Percentiles rank a stretch among this genome's conserved stretches.
Conservation (phyloP, 1,284 basidiomycete genomes). For the Rhodofomes roseus region DNA sequence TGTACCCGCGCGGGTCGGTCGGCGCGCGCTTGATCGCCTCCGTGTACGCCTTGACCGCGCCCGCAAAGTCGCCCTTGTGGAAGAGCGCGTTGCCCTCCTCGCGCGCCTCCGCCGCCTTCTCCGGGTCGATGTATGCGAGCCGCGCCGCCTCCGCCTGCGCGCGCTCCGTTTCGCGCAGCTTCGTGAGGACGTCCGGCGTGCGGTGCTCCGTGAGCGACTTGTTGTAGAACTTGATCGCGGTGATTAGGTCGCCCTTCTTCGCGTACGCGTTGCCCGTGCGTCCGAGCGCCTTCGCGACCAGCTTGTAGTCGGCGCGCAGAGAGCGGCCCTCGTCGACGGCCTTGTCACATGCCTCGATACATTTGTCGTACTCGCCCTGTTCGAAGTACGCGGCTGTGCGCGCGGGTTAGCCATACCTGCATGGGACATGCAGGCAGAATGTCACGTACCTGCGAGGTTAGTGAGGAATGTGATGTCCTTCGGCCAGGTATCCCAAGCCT, state of each 20-base stretch:
- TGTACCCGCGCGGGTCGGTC: slow-evolving; percentile 87
- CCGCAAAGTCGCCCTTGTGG: slow-evolving; percentile 89
- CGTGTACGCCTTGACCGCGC: slow-evolving; percentile 90
- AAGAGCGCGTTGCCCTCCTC: slow-evolving; percentile 92
- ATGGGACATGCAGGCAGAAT: not conserved
- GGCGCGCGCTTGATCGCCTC: slow-evolving; percentile 98
- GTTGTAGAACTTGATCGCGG: slow-evolving; percentile 86
- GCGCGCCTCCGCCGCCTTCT: slow-evolving; percentile 78
- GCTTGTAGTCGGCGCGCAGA: slow-evolving; percentile 76
- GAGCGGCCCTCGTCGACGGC: slow-evolving; percentile 92
- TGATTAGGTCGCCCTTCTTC: slow-evolving; percentile 75
- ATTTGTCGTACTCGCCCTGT: slow-evolving; percentile 86
- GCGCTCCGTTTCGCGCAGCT: slow-evolving; percentile 86
- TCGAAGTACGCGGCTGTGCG: slow-evolving; percentile 86
- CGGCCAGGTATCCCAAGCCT: slow-evolving; percentile 92
- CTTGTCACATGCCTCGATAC: slow-evolving; percentile 90
- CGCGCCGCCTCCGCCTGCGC: slow-evolving; percentile 75
- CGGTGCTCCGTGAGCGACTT: slow-evolving; percentile 97
- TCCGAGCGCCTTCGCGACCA: slow-evolving; percentile 84
- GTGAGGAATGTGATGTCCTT: slow-evolving; percentile 94
- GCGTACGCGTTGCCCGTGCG: slow-evolving; percentile 86
- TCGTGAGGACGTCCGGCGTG: slow-evolving; percentile 89
- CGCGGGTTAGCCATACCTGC: not conserved
- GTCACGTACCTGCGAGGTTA: slow-evolving; percentile 73
- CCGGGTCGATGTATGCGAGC: slow-evolving; percentile 88